phyloP scores from a whole-genome alignment of 192 early-diverging fungal species.

The Dissophora globulifera region DNA sequence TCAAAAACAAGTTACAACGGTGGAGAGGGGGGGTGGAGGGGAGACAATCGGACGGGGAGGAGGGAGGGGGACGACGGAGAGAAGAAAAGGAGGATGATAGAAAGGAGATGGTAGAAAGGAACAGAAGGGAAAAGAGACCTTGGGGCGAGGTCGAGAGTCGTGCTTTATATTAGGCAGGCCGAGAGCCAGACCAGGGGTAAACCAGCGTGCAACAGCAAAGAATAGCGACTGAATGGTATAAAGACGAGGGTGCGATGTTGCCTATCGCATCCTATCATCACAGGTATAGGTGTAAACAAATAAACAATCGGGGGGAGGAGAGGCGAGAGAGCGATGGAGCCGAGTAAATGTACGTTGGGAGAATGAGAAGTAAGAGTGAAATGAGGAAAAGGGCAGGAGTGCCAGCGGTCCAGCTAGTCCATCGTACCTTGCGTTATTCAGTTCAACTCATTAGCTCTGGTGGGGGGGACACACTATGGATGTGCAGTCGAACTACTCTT shows the following conservation, averaged over 20 bases:
- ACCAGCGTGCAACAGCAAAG: background rate
- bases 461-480: too few species aligned
- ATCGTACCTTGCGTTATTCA: too few species aligned
- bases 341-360: too few species aligned
- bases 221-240: too few species aligned
- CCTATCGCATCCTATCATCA: conserved; percentile 2
- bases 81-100: background rate
- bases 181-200: background rate
- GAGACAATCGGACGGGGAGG: background rate
- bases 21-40: background rate
- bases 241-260: background rate
- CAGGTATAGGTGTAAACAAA: background rate
- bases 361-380: too few species aligned
- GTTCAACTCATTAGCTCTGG: too few species aligned
- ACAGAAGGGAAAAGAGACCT: background rate
- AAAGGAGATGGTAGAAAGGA: background rate
- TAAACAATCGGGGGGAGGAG: background rate
- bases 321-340: conserved; percentile 3
- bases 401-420: too few species aligned
- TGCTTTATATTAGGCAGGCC: conserved; percentile 1
- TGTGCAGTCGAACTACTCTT: too few species aligned
- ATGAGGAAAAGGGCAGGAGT: too few species aligned
- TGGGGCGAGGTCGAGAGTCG: background rate
- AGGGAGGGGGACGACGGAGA: background rate
- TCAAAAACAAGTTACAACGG: conserved; percentile 5